These are phyloP conservation scores for Extremus antarcticus DNA, from an alignment of 495 filamentous ascomycete genomes.

Conservation along the genomic window DNA sequence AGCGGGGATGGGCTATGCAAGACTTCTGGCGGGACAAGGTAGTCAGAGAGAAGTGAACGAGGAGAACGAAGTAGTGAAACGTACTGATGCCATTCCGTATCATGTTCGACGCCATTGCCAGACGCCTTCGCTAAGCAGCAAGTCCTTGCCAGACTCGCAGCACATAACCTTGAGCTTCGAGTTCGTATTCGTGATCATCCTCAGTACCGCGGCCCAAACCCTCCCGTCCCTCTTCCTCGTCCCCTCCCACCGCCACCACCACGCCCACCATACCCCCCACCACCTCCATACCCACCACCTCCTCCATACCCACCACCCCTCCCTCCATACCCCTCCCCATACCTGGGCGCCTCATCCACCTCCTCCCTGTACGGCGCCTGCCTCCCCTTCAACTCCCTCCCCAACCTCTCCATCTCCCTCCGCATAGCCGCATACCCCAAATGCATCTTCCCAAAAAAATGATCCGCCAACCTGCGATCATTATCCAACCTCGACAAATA, in stretches of 20 bases:
- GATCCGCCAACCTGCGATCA: conserved; percentile 83
- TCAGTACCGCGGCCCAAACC: conserved; percentile 10
- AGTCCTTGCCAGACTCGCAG: too few relatives aligned
- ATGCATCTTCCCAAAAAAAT: conserved; percentile 99
- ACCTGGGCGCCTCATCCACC: conserved; percentile 16
- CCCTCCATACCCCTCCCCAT: conserved; percentile 20
- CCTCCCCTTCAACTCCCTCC: conserved; percentile 71
- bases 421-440: conserved; percentile 96
- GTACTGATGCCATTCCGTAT: not conserved
- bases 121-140: not conserved
- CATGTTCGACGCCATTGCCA: not conserved
- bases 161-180: not conserved
- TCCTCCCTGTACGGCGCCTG: conserved; percentile 49
- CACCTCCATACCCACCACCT: conserved; percentile 22
- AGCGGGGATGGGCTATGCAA: too few relatives aligned
- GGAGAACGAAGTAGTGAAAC: not conserved
- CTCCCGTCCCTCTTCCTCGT: conserved; percentile 3
- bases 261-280: conserved; percentile 19
- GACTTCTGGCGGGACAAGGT: too few relatives aligned
- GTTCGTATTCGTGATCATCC: not conserved
- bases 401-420: conserved; percentile 74
- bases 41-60: not conserved
- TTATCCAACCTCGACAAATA: conserved; percentile 89
- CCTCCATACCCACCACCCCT: conserved; percentile 20
- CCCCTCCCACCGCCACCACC: conserved; percentile 5